Evolutionary conservation across 305 asterid genomes (phyloP), one percentile per base, ranked within the genome.

Genomic region (Fraxinus sp.): DNA sequence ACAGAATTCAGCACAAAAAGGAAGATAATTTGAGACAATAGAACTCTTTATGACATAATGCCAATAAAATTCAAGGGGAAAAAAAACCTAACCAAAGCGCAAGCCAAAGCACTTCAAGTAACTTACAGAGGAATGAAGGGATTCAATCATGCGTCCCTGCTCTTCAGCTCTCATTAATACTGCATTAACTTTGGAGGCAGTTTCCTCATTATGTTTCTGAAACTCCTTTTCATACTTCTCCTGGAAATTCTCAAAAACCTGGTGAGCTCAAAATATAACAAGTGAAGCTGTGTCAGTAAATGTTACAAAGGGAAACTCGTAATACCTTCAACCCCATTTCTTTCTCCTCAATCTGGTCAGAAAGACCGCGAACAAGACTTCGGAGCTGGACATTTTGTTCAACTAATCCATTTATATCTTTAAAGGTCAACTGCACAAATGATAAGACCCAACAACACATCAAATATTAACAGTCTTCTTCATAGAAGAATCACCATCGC

Each of bases 331-430:
- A 88, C 82, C 88, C 94, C 64, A 89, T 83, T 87, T 91, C 98
- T 84, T 86, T 90, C 82, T 88, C 90, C 84, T 89, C 98, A 49
- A 94, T 91, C 85, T 92, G 97, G 74, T 89, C 90, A 68, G 94
- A 88, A 85, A 96, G 95, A 82, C 83, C 85, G 88, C 90, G 93
- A 79, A 89, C 95, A 86, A 93, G 89, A 86, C 90, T 90, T 36
- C 98, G 90, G 57, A 96, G 88, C 90, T 93, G 97, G 76, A 90
- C 94, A 90, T 92, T 92, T 81, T 90, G 96, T 80, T 95, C 98
- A 85, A 96, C 99, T 78, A 96, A 85, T 81, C 97, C 97, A 83
- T 89, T 90, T 84, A 96, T 96, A 82, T 96, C 99, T 89, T 91
- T 94, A 86, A 92, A 94, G 80, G 97, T 91, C 85, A 93, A 87